Base-by-base conservation (phyloP, 1,284 basidiomycete species). In the Pascua sp. region DNA sequence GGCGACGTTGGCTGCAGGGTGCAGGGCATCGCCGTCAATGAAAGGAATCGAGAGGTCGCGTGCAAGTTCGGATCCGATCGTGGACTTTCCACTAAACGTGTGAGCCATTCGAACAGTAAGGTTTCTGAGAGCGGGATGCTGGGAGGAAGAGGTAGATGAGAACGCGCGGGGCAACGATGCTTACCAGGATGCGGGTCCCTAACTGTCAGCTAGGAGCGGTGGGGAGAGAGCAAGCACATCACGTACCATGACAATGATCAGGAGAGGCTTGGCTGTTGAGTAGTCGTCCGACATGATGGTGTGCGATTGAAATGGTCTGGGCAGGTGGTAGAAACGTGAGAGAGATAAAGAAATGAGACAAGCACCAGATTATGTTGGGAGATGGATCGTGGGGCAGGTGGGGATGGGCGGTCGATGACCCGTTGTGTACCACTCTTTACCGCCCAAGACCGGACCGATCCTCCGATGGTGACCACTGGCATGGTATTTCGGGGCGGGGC, bases 21-120 rank as follows among this genome's bases (percentile, higher is more conserved):
- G 94, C 41, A 97, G 81, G 60, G 89, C 86, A 73, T 97, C 94
- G 42, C 89, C 94, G 69, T 97, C 94, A 60, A 92, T 80, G 77
- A 91, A 95, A 0, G 91, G 85, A 56, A 90, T 67, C 9, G 73
- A 72, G 54, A 93, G 81, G 13, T 80, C 78, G 41, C 77, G 67
- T 12, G 88, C 83, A 32, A 95, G 79, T 4, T 85, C 84, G 4
- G 70, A 63, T 0, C 89, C 92, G 10, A 95, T 81, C 0, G 92
- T 95, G 4, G 89, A 89, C 77, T 96, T 96, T n/a, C 93, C 92
- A 44, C 88, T 78, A 61, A 8, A 36, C 16, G 17, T 53, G 42
- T 51, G 32, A 49, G 51, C n/a, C n/a, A 17, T 45, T 11, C 4
- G 18, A 42, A 8, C 36, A 15, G 15, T 16, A 47, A 11, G n/a